phyloP scores from a whole-genome alignment of 129 eudicot genomes.

The Rutidosis leptorrhynchoides region DNA sequence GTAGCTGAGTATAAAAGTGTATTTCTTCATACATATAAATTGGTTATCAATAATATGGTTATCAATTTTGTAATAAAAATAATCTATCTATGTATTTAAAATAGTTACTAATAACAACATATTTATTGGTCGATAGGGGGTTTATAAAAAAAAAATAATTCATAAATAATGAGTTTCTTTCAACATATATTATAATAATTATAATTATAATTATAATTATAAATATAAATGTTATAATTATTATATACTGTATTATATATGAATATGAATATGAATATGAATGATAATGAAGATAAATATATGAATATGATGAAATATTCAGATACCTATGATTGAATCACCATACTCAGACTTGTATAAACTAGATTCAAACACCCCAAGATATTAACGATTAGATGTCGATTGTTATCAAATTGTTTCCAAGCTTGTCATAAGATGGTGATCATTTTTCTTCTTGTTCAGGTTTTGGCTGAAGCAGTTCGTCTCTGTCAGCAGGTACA shows the following conservation, averaged over 20 bases:
- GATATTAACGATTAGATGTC: too few relatives aligned
- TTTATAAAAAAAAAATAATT: background rate
- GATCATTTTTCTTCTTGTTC: slow-evolving; percentile 34
- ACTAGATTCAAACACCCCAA: background rate
- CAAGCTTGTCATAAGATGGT: slow-evolving; percentile 10
- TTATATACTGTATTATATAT: too few relatives aligned
- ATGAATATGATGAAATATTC: background rate
- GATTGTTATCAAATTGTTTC: background rate
- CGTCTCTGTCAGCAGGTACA: slow-evolving; percentile 86
- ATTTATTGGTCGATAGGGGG: background rate
- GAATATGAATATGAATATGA: too few relatives aligned
- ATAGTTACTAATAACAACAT: background rate
- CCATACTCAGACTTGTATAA: background rate
- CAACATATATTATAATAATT: background rate
- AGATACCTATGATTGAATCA: background rate
- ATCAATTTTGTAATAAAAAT: background rate
- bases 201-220: too few relatives aligned
- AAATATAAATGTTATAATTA: too few relatives aligned
- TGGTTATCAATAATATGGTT: background rate
- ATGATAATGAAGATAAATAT: too few relatives aligned
- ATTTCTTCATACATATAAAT: too few relatives aligned
- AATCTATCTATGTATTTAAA: background rate
- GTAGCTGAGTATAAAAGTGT: too few relatives aligned
- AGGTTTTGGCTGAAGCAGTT: slow-evolving; percentile 95
- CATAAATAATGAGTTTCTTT: background rate